Evolutionary conservation across 352 stramenopile species (phyloP).

Genomic region (Pythium chondricola): DNA sequence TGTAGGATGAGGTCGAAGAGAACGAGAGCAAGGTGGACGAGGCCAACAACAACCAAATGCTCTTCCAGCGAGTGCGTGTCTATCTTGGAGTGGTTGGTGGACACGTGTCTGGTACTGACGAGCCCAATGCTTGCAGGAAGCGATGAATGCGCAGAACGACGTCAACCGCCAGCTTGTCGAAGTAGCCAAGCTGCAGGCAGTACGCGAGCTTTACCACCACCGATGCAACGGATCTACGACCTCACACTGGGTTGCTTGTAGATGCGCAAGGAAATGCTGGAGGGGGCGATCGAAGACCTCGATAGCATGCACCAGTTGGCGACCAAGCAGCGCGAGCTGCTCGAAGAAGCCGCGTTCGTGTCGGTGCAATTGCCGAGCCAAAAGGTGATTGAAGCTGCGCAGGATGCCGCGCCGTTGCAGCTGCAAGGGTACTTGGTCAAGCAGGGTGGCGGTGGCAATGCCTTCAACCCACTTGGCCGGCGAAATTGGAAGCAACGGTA

Average conservation of each 20-base stretch:
- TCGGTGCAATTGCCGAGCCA: constrained; percentile 77
- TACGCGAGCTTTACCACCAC: too few relatives aligned
- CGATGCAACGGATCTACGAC: too few relatives aligned
- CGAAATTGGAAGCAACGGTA: constrained; percentile 88
- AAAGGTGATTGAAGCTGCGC: constrained; percentile 71
- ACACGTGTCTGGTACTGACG: neutral
- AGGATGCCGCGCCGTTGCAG: constrained; percentile 54
- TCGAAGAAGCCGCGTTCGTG: constrained; percentile 75
- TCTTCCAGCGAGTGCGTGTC: constrained; percentile 40
- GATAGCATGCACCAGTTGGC: constrained; percentile 61
- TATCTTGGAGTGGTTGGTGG: neutral
- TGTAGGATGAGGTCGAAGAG: constrained; percentile 42
- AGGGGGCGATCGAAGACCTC: constrained; percentile 58
- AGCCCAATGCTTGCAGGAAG: constrained; percentile 24
- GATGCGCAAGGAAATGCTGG: constrained; percentile 66
- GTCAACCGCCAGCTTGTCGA: constrained; percentile 64
- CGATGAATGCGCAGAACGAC: constrained; percentile 45
- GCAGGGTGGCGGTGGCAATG: constrained; percentile 70
- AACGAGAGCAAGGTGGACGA: constrained; percentile 50
- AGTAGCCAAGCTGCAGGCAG: constrained; percentile 54
- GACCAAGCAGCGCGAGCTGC: constrained; percentile 55
- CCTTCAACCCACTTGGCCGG: constrained; percentile 67
- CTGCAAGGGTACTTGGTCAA: constrained; percentile 86
- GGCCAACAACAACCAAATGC: constrained; percentile 45
- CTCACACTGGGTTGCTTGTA: too few relatives aligned